Evolutionary conservation across 1,139 yeast species (phyloP).

Genomic region (Geotrichum siamense): DNA sequence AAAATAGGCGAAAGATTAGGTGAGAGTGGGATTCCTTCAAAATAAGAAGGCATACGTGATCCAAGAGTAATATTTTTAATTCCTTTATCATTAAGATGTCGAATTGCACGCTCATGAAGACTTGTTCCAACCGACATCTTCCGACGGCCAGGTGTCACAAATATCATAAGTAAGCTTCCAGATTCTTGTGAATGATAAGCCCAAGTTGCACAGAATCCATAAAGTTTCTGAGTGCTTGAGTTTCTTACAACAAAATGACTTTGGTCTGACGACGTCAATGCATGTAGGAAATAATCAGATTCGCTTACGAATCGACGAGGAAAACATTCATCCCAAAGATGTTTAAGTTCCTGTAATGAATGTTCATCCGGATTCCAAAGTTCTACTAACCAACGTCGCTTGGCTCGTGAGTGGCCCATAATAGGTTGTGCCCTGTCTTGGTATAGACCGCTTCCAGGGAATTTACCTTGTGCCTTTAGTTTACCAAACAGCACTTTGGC

Average conservation of each 20-base stretch:
- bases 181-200: slow-evolving; percentile 34
- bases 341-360: slow-evolving; percentile 35
- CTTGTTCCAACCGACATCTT: slow-evolving; percentile 54
- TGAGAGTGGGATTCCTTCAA: slow-evolving; percentile 36
- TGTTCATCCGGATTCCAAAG: slow-evolving; percentile 40
- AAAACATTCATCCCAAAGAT: slow-evolving; percentile 36
- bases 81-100: slow-evolving; percentile 42
- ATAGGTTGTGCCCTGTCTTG: slow-evolving; percentile 23
- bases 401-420: slow-evolving; percentile 26
- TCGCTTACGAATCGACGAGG: slow-evolving; percentile 19
- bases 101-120: slow-evolving; percentile 49
- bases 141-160: slow-evolving; percentile 53
- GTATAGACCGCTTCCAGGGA: slow-evolving; percentile 44
- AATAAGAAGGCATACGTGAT: slow-evolving; percentile 46
- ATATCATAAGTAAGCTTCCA: slow-evolving; percentile 45
- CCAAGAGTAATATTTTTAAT: slow-evolving; percentile 45
- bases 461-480: slow-evolving; percentile 46
- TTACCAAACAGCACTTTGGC: slow-evolving; percentile 53
- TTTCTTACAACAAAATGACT: slow-evolving; percentile 55
- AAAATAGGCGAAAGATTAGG: neutral
- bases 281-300: slow-evolving; percentile 5
- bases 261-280: slow-evolving; percentile 18
- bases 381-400: slow-evolving; percentile 54
- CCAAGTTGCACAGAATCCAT: slow-evolving; percentile 58
- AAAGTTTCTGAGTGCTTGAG: slow-evolving; percentile 49